These are phyloP conservation scores for Candida tammaniensis DNA, from an alignment of 805 yeast genomes.

Conservation along the genomic window DNA sequence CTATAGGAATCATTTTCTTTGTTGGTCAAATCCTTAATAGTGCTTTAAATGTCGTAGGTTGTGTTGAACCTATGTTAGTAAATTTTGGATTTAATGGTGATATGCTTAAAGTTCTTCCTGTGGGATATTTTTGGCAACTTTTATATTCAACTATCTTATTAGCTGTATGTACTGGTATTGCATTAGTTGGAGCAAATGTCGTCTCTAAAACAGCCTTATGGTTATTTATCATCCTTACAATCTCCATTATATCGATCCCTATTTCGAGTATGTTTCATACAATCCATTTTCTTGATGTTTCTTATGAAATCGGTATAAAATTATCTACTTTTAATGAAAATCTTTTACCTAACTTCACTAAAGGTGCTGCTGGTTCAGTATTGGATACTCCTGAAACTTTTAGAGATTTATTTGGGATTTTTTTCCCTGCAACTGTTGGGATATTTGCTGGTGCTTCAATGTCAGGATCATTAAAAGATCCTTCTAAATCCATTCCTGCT, in stretches of 20 bases:
- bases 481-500: slow-evolving; percentile 84
- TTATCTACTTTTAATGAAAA: slow-evolving; percentile 67
- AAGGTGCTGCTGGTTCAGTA: slow-evolving; percentile 91
- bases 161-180: slow-evolving; percentile 68
- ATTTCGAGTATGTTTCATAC: slow-evolving; percentile 63
- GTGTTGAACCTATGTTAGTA: slow-evolving; percentile 82
- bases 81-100: slow-evolving; percentile 73
- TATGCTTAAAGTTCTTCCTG: slow-evolving; percentile 58
- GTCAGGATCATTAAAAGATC: slow-evolving; percentile 89
- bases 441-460: slow-evolving; percentile 98
- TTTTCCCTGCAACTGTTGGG: slow-evolving; percentile 98
- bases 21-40: slow-evolving; percentile 91
- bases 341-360: slow-evolving; percentile 74
- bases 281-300: slow-evolving; percentile 55
- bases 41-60: slow-evolving; percentile 92
- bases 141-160: slow-evolving; percentile 69
- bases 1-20: slow-evolving; percentile 91
- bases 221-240: slow-evolving; percentile 61
- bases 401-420: slow-evolving; percentile 85
- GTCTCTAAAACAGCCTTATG: slow-evolving; percentile 82
- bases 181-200: slow-evolving; percentile 74
- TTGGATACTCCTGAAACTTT: slow-evolving; percentile 64
- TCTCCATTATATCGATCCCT: slow-evolving; percentile 81
- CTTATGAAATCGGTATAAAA: slow-evolving; percentile 64
- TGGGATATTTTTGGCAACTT: slow-evolving; percentile 66